Conservation (phyloP, 129 eudicot genomes). For the Chrysanthemum makinoi region DNA sequence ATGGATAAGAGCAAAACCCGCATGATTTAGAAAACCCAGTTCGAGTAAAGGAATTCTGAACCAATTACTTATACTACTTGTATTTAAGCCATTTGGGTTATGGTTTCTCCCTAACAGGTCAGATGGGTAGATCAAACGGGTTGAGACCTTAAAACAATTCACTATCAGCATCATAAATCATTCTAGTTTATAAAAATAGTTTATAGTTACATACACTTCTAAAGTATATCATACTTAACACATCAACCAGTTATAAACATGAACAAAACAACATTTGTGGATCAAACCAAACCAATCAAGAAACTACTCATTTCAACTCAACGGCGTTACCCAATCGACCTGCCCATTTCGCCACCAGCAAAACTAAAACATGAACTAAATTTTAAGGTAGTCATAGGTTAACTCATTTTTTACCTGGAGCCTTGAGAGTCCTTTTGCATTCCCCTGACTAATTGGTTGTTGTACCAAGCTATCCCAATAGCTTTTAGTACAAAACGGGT, state of each 20-base stretch:
- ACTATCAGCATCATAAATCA: neutral
- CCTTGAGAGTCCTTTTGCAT: constrained; percentile 58
- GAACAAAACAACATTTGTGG: neutral
- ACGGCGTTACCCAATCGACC: neutral
- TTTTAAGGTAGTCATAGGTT: constrained; percentile 1
- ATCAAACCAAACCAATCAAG: neutral
- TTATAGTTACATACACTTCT: neutral
- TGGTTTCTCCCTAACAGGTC: neutral
- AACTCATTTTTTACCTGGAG: constrained; percentile 58
- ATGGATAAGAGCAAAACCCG: neutral
- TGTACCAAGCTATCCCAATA: constrained; percentile 82
- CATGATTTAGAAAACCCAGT: neutral
- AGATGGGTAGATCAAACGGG: neutral
- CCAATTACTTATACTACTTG: no score
- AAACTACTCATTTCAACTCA: constrained; percentile 6
- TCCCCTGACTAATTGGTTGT: constrained; percentile 67
- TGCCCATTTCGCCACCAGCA: neutral
- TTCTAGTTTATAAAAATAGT: neutral
- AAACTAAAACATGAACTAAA: constrained; percentile 6
- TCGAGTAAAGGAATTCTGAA: neutral
- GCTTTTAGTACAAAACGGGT: constrained; percentile 66
- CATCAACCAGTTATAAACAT: neutral
- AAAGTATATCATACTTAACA: neutral
- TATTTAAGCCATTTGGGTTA: neutral
- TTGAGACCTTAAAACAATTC: neutral